Evolutionary conservation across 2,329 filamentous ascomycete genomes (phyloP).

Genomic region (Aspergillus hortae): DNA sequence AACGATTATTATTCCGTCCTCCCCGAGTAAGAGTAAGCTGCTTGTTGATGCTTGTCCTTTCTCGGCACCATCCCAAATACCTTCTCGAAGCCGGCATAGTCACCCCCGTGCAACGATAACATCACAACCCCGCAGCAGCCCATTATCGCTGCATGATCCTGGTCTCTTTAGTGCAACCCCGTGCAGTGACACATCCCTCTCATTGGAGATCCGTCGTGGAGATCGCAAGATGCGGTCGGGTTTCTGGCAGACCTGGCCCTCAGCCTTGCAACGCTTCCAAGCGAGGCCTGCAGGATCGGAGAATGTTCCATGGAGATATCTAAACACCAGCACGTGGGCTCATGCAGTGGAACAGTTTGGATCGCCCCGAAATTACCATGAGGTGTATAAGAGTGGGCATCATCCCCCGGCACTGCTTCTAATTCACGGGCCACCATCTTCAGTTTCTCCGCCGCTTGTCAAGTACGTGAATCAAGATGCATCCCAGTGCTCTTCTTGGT

Average conservation of each 20-base stretch:
- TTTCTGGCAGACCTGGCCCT: neutral
- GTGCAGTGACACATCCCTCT: neutral
- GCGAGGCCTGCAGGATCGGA: no score
- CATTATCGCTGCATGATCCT: neutral
- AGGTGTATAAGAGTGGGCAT: neutral
- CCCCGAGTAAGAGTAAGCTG: neutral
- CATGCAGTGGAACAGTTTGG: neutral
- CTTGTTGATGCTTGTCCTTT: neutral
- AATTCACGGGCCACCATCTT: neutral
- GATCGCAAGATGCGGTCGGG: neutral
- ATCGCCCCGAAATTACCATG: no score
- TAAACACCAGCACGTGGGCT: neutral
- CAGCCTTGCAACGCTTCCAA: neutral
- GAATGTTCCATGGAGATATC: neutral
- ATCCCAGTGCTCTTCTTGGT: slow-evolving; percentile 21
- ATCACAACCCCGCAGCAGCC: neutral
- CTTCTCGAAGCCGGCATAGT: neutral
- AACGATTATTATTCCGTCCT: no score
- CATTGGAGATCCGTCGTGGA: neutral
- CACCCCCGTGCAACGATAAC: no score
- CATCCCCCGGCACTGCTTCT: neutral
- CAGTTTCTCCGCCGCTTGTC: neutral
- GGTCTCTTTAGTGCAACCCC: neutral
- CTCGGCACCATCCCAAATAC: neutral
- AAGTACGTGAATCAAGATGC: slow-evolving; percentile 12